Evolutionary conservation across 176 grass and related monocot genomes (phyloP).

Genomic region (Aegilops speltoides): DNA sequence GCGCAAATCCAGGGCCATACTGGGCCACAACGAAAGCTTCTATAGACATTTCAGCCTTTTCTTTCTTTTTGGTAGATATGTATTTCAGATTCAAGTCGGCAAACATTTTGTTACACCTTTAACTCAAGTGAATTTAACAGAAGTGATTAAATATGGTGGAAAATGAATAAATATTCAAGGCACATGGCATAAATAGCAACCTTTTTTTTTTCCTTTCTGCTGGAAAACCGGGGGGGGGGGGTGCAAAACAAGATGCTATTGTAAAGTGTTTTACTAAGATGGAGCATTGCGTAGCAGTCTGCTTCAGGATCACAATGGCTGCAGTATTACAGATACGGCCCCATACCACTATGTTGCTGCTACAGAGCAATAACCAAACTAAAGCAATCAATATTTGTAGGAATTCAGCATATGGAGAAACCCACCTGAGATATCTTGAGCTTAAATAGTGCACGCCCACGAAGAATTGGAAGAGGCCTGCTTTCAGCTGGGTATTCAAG

Average conservation of each 20-base stretch:
- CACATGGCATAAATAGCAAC: background rate
- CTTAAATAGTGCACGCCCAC: slow-evolving; percentile 73
- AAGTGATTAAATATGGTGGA: background rate
- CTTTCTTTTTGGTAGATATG: slow-evolving; percentile 22
- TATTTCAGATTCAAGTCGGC: slow-evolving; percentile 3
- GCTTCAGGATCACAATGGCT: background rate
- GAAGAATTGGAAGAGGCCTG: slow-evolving; percentile 72
- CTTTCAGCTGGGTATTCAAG: slow-evolving; percentile 79
- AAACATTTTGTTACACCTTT: slow-evolving; percentile 18
- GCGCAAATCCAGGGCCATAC: background rate
- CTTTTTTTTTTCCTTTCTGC: background rate
- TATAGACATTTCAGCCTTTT: slow-evolving; percentile 3
- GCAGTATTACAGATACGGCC: background rate
- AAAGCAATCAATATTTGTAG: slow-evolving; percentile 4
- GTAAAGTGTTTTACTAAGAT: slow-evolving; percentile 2
- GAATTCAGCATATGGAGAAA: slow-evolving; percentile 22
- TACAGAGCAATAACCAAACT: slow-evolving; percentile 3
- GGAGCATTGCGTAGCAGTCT: background rate
- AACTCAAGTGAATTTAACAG: background rate
- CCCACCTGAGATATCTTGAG: slow-evolving; percentile 93
- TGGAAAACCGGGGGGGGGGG: background rate
- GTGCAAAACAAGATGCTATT: background rate
- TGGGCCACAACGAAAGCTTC: background rate
- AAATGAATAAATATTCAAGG: background rate
- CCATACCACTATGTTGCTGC: background rate